phyloP scores from a whole-genome alignment of 306 rosid genomes.

The Fragaria ananassa region DNA sequence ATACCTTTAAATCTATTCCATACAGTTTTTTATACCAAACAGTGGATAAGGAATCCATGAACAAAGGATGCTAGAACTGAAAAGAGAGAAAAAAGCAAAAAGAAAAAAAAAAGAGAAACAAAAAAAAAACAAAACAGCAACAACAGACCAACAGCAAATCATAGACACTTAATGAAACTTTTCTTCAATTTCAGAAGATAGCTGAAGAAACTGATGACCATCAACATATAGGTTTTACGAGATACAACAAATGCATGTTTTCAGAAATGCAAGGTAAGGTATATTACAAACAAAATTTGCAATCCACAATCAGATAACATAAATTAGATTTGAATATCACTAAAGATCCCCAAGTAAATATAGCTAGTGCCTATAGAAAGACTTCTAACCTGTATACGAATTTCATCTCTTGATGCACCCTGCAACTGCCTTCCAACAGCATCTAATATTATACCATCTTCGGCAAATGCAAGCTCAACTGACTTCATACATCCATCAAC shows the following conservation, averaged over 20 bases:
- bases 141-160: neutral
- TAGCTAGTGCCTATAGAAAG: conserved; percentile 5
- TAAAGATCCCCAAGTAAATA: conserved; percentile 8
- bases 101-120: neutral
- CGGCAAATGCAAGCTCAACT: conserved; percentile 63
- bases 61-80: neutral
- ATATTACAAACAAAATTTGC: neutral
- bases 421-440: conserved; percentile 75
- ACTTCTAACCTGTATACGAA: conserved; percentile 71
- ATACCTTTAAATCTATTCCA: neutral
- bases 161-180: neutral
- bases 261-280: neutral
- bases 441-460: conserved; percentile 67
- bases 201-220: neutral
- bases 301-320: neutral
- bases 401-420: conserved; percentile 59
- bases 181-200: neutral
- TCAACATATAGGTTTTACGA: neutral
- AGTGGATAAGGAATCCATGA: neutral
- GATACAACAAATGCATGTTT: neutral
- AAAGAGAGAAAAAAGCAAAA: neutral
- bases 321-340: conserved; percentile 14
- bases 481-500: conserved; percentile 75
- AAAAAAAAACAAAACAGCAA: neutral
- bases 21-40: neutral